phyloP scores from a whole-genome alignment of 306 rosid genomes.

The Fagus crenata region DNA sequence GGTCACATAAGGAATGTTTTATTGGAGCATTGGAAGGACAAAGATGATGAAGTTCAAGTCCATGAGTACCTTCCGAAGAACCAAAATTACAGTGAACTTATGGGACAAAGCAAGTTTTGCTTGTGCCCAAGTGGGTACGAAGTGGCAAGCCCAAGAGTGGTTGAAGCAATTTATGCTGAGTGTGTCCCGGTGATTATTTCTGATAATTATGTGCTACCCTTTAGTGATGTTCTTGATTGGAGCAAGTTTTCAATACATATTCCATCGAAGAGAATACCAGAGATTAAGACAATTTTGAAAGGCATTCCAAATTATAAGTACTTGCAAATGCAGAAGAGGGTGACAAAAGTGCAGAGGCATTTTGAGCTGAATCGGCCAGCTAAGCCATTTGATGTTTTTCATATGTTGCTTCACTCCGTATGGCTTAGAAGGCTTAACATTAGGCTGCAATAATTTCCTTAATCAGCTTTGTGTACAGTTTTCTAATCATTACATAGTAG shows the following conservation, averaged over 20 bases:
- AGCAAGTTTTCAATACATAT: slow-evolving; percentile 56
- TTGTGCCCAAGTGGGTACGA: slow-evolving; percentile 84
- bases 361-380: slow-evolving; percentile 65
- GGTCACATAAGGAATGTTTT: slow-evolving; percentile 51
- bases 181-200: slow-evolving; percentile 76
- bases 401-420: slow-evolving; percentile 79
- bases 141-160: slow-evolving; percentile 86
- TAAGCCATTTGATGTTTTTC: slow-evolving; percentile 62
- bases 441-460: too few species aligned
- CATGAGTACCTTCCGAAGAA: slow-evolving; percentile 56
- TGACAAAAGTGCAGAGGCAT: slow-evolving; percentile 48
- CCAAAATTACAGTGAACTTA: slow-evolving; percentile 52
- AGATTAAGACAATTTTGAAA: slow-evolving; percentile 55
- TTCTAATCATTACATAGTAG: too few species aligned
- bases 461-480: too few species aligned
- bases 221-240: slow-evolving; percentile 77
- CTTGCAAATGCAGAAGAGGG: slow-evolving; percentile 45
- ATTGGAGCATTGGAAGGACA: slow-evolving; percentile 62
- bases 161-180: slow-evolving; percentile 61
- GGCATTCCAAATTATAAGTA: slow-evolving; percentile 47
- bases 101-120: slow-evolving; percentile 68
- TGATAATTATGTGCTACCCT: slow-evolving; percentile 58
- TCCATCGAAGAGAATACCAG: slow-evolving; percentile 42
- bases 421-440: slow-evolving; percentile 62
- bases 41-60: slow-evolving; percentile 58